Evolutionary conservation across 345 rosid genomes (phyloP), one percentile per base, ranked within the genome.

Genomic region (Balakata baccata): DNA sequence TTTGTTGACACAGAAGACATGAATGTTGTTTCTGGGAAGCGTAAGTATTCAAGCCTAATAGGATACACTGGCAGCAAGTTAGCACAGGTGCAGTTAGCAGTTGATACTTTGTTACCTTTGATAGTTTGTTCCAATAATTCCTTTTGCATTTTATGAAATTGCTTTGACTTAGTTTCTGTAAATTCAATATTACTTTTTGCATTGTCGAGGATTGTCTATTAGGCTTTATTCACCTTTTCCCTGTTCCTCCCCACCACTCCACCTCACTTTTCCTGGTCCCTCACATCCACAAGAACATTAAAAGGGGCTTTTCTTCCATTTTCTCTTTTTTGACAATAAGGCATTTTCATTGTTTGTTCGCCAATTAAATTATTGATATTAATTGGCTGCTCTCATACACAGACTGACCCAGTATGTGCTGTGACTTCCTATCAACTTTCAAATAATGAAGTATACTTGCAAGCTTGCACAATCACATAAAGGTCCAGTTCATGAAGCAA

Each of bases 1-100:
- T 90, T 89, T 70, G 91, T 92, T 80, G 92, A 92, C 79, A 85
- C 94, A 12, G 93, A 92, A 77, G 98, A 94, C 77, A 92, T 94
- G 93, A 89, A 92, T 82, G 84, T 87, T 64, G 86, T 78, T 68
- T 85, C 91, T 74, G 96, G 97, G 61, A 92, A 80, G 81, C 80
- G 90, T 75, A 92, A 92, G 75, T 92, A 75, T 81, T 74, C 98
- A 68, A 92, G 96, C 79, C 71, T 90, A 12, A 66, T 87, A 59
- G 98, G 96, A 72, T 94, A 94, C 74, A 12, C 86, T 56, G 75
- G 84, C 78, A 82, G 91, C 92, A 95, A 95, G 87, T 86, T 95
- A 62, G 98, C 99, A 53, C 94, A 95, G 99, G 99, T 92, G 76
- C 79, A 52, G 45, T 70, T 70, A 80, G 69, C 70, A 64, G 59